Percentiles rank a stretch among this genome's conserved stretches.
These are phyloP conservation scores for Kodamaea hsintzibuensis DNA, from an alignment of 805 yeast genomes.

Conservation along the genomic window DNA sequence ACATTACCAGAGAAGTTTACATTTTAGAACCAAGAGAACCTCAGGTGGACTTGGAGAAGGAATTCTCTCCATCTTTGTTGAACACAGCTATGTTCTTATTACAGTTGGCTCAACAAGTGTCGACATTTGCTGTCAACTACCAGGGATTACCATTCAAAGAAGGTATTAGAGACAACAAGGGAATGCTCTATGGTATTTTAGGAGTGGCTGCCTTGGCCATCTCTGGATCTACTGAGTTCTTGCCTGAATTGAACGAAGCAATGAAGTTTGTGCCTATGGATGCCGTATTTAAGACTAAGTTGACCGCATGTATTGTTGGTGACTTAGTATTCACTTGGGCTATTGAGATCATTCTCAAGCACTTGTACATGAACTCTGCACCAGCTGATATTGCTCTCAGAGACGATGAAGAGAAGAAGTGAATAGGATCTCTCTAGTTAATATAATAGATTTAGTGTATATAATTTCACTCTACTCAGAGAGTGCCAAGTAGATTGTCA, in stretches of 20 bases:
- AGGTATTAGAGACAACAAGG: conserved; percentile 83
- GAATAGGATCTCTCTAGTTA: not conserved
- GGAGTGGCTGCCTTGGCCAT: conserved; percentile 90
- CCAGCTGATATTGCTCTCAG: conserved; percentile 85
- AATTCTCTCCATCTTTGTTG: conserved; percentile 82
- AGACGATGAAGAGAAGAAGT: conserved; percentile 19
- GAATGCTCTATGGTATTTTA: conserved; percentile 93
- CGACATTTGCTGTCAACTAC: conserved; percentile 96
- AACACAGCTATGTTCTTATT: conserved; percentile 95
- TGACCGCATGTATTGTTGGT: conserved; percentile 68
- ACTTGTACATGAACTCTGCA: conserved; percentile 83
- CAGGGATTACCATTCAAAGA: conserved; percentile 97
- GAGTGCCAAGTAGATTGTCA: not conserved
- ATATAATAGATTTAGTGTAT: conserved; percentile 3
- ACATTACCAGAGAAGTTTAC: conserved; percentile 81
- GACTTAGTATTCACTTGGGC: conserved; percentile 79
- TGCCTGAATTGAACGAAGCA: conserved; percentile 92
- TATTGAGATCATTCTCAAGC: conserved; percentile 79
- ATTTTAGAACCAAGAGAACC: conserved; percentile 91
- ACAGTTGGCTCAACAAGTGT: conserved; percentile 94
- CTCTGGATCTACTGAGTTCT: conserved; percentile 89
- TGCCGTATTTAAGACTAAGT: conserved; percentile 66
- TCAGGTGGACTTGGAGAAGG: conserved; percentile 84
- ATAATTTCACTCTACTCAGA: not conserved
- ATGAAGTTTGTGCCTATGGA: conserved; percentile 91